A percentile compares a stretch with the other conserved stretches of the same genome.
These are phyloP conservation scores for Solanum chaucha DNA, from an alignment of 257 asterid genomes.

Conservation along the genomic window DNA sequence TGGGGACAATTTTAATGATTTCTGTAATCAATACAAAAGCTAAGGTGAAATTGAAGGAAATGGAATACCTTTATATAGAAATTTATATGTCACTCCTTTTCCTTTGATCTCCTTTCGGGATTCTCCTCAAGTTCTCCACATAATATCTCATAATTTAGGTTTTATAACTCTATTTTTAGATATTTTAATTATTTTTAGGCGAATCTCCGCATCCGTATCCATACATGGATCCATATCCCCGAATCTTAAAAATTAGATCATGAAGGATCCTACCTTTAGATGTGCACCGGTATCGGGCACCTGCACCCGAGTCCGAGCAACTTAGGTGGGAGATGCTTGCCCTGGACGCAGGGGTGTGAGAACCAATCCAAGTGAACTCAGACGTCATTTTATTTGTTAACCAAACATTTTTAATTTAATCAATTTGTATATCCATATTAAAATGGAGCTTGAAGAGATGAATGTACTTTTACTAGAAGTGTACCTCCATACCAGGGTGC, in stretches of 20 bases:
- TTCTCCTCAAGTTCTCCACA: neutral
- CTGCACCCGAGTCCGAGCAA: neutral
- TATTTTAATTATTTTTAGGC: no score
- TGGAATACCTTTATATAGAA: neutral
- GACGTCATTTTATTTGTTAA: neutral
- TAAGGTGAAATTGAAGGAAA: neutral
- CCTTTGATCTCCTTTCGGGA: neutral
- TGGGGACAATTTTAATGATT: neutral
- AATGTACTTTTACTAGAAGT: neutral
- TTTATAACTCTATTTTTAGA: neutral
- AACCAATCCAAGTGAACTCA: neutral
- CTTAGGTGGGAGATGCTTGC: neutral
- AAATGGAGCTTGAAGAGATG: neutral
- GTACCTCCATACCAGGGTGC: neutral
- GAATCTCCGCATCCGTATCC: neutral
- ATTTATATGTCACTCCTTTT: neutral
- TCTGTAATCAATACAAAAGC: neutral
- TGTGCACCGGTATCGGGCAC: neutral
- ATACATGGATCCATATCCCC: neutral
- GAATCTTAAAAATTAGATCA: neutral
- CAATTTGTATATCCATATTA: neutral
- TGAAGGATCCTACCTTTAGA: neutral
- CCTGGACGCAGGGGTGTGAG: neutral
- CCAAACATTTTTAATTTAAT: neutral
- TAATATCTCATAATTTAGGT: neutral